Evolutionary conservation across 148 eudicot species (phyloP).

Genomic region (Suaeda aralocaspica): DNA sequence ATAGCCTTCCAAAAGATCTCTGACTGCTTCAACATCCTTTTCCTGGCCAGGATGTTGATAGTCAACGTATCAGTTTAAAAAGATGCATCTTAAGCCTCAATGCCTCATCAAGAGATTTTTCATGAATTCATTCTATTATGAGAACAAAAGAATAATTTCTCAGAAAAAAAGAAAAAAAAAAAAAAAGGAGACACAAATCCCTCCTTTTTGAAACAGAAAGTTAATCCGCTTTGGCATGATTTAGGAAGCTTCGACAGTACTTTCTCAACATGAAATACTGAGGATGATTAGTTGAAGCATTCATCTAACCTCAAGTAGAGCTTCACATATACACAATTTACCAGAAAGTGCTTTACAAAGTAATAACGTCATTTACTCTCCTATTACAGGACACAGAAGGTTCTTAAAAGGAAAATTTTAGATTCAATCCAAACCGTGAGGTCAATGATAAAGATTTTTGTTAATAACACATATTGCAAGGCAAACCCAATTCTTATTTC

Average conservation of each 20-base stretch:
- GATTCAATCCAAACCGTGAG: not conserved
- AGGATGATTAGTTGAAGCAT: not conserved
- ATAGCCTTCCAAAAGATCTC: slow-evolving; percentile 74
- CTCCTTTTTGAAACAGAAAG: too few relatives aligned
- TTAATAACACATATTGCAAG: not conserved
- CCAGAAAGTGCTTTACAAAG: too few relatives aligned
- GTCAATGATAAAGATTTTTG: not conserved
- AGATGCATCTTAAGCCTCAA: not conserved
- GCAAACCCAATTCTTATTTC: not conserved
- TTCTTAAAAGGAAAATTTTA: not conserved
- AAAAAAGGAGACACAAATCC: too few relatives aligned
- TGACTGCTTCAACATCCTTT: slow-evolving; percentile 71
- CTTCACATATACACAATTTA: not conserved
- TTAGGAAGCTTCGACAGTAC: too few relatives aligned
- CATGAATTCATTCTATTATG: not conserved
- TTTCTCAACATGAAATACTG: not conserved
- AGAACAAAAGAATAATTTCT: not conserved
- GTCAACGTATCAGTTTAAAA: not conserved
- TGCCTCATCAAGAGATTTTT: not conserved
- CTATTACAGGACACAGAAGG: not conserved
- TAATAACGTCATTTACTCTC: not conserved
- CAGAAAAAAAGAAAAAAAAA: not conserved
- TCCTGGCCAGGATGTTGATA: slow-evolving; percentile 44
- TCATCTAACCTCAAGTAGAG: not conserved
- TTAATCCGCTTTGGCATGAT: too few relatives aligned